A percentile compares a stretch with the other conserved stretches of the same genome.
Evolutionary conservation across 345 rosid genomes (phyloP).

Genomic region (Populus tremula): DNA sequence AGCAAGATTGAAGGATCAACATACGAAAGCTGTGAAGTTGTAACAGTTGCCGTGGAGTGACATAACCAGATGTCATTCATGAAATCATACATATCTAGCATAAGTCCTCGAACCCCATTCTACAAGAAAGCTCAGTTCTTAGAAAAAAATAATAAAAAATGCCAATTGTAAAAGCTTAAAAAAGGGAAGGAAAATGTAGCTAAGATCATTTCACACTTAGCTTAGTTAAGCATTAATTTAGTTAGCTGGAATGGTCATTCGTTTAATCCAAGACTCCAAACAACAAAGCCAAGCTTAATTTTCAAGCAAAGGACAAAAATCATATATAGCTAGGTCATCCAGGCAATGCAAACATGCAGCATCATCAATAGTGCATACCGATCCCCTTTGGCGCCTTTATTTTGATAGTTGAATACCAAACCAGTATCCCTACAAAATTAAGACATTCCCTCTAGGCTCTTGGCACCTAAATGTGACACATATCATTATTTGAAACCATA

Average conservation of each 20-base stretch:
- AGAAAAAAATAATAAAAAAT: neutral
- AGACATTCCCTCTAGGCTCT: neutral
- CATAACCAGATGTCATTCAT: slow-evolving; percentile 78
- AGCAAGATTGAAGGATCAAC: slow-evolving; percentile 24
- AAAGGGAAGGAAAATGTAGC: neutral
- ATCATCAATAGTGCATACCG: neutral
- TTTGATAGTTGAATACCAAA: neutral
- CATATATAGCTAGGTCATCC: neutral
- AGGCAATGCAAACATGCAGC: neutral
- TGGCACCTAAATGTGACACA: neutral
- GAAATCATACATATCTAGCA: slow-evolving; percentile 93
- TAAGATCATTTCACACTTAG: neutral
- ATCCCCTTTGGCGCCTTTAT: neutral
- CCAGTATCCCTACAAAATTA: neutral
- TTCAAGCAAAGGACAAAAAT: slow-evolving; percentile 4
- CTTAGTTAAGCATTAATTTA: neutral
- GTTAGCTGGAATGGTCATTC: neutral
- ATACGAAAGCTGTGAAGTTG: slow-evolving; percentile 81
- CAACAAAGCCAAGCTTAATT: slow-evolving; percentile 9
- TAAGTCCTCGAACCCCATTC: slow-evolving; percentile 95
- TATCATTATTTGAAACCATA: neutral
- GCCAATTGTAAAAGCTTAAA: neutral
- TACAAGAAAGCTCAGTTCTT: slow-evolving; percentile 25
- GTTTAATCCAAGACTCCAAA: neutral
- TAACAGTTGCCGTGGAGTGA: slow-evolving; percentile 78